phyloP scores from a whole-genome alignment of 1,284 basidiomycete species.

The Malassezia nana region DNA sequence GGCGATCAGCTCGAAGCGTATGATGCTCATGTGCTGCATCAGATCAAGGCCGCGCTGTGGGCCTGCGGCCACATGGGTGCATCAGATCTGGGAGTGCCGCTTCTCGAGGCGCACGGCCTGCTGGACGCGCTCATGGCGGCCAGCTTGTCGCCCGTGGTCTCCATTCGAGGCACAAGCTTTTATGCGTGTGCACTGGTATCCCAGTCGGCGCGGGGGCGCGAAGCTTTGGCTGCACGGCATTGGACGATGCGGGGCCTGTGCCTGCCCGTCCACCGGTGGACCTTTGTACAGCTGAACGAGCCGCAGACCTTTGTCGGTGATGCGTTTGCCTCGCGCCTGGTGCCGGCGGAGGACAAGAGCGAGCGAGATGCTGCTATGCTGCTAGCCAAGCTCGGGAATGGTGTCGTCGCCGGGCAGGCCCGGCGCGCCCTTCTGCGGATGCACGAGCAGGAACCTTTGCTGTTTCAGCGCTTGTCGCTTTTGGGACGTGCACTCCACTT shows the following conservation, averaged over 20 bases:
- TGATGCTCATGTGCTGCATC: slow-evolving; percentile 71
- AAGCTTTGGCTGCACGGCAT: slow-evolving; percentile 70
- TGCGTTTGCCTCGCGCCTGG: background rate
- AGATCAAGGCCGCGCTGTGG: slow-evolving; percentile 92
- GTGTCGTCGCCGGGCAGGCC: slow-evolving; percentile 64
- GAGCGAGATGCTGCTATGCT: slow-evolving; percentile 80
- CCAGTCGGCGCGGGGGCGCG: slow-evolving; percentile 65
- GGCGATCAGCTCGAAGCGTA: slow-evolving; percentile 68
- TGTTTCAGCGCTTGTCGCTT: slow-evolving; percentile 29
- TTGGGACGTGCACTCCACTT: slow-evolving; percentile 32
- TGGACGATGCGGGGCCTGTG: slow-evolving; percentile 82
- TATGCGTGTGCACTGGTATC: slow-evolving; percentile 80
- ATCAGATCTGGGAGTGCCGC: slow-evolving; percentile 76
- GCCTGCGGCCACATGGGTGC: slow-evolving; percentile 86
- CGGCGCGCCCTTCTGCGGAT: slow-evolving; percentile 30
- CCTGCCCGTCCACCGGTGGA: slow-evolving; percentile 68
- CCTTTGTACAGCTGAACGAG: slow-evolving; percentile 61
- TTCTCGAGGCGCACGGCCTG: slow-evolving; percentile 81
- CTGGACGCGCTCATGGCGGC: background rate
- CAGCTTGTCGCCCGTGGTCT: slow-evolving; percentile 61
- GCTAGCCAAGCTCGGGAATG: slow-evolving; percentile 87
- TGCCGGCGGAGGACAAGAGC: slow-evolving; percentile 54
- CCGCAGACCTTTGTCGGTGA: background rate
- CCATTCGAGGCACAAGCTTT: slow-evolving; percentile 90
- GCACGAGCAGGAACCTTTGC: slow-evolving; percentile 52